phyloP scores from a whole-genome alignment of 2,329 filamentous ascomycete genomes.

The Curvularia lunata region DNA sequence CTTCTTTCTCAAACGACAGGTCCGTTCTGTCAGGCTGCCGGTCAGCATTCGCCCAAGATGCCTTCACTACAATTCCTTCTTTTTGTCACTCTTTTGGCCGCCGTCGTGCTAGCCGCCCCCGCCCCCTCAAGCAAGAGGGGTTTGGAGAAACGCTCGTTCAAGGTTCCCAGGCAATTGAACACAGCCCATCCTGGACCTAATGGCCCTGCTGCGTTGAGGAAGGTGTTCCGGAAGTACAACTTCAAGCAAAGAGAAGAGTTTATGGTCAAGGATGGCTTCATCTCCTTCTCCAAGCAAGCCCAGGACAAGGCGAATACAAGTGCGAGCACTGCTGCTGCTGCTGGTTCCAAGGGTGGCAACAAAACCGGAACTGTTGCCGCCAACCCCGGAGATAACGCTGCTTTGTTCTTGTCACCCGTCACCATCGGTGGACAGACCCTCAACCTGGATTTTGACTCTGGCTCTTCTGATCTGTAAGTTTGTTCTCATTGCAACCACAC shows the following conservation, averaged over 20 bases:
- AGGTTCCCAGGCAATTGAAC: conserved; percentile 64
- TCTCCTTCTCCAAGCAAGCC: conserved; percentile 36
- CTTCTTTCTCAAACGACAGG: conserved; percentile 26
- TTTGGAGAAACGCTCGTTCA: conserved; percentile 65
- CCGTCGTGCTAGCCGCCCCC: conserved; percentile 57
- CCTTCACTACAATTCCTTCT: conserved; percentile 47
- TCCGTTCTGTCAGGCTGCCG: conserved; percentile 45
- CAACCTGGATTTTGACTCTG: conserved; percentile 76
- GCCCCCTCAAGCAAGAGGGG: conserved; percentile 37
- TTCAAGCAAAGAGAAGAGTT: conserved; percentile 41
- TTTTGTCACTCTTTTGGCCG: conserved; percentile 57
- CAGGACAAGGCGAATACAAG: conserved; percentile 11
- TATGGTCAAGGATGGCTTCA: conserved; percentile 47
- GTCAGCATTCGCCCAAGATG: conserved; percentile 49
- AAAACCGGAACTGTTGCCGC: conserved; percentile 66
- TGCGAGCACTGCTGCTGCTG: conserved; percentile 30
- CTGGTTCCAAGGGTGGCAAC: conserved; percentile 28
- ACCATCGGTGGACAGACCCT: conserved; percentile 72
- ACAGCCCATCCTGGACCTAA: conserved; percentile 59
- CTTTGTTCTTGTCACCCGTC: conserved; percentile 73
- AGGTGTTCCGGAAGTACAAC: conserved; percentile 72
- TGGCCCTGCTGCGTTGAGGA: conserved; percentile 67
- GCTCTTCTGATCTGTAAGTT: conserved; percentile 71
- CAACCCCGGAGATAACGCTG: conserved; percentile 68
- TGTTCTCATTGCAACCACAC: not conserved